Evolutionary conservation across 805 yeast genomes (phyloP).

Genomic region (Cyberlindnera mycetangii): DNA sequence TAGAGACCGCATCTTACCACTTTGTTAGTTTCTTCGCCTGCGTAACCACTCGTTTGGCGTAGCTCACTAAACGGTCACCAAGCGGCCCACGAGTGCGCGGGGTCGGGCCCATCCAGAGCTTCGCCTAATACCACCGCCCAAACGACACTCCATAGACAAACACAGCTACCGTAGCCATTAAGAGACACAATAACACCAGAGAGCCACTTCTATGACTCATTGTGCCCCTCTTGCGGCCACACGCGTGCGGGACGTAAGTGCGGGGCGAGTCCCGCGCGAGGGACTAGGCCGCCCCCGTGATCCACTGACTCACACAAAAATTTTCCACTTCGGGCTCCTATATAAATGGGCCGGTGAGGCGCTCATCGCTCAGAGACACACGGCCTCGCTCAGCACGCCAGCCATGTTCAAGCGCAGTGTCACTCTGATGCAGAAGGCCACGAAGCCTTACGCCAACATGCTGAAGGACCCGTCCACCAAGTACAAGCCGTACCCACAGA

Average conservation of each 20-base stretch:
- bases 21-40: no score
- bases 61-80: no score
- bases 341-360: no score
- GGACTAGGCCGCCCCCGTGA: neutral
- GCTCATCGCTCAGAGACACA: neutral
- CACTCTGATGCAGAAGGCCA: constrained; percentile 25
- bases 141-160: no score
- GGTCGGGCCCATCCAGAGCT: no score
- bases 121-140: no score
- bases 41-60: no score
- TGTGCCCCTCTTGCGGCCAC: no score
- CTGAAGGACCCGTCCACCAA: constrained; percentile 66
- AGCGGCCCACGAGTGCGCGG: no score
- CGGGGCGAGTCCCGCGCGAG: neutral
- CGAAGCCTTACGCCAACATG: constrained; percentile 47
- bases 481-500: constrained; percentile 53
- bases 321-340: neutral
- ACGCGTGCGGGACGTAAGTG: no score
- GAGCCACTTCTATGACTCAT: neutral
- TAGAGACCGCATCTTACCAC: no score
- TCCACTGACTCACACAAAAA: constrained; percentile 5
- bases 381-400: neutral
- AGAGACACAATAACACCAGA: neutral
- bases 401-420: constrained; percentile 26
- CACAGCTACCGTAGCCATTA: no score